phyloP scores from a whole-genome alignment of 2,329 filamentous ascomycete species.

The Lachnellula arida region DNA sequence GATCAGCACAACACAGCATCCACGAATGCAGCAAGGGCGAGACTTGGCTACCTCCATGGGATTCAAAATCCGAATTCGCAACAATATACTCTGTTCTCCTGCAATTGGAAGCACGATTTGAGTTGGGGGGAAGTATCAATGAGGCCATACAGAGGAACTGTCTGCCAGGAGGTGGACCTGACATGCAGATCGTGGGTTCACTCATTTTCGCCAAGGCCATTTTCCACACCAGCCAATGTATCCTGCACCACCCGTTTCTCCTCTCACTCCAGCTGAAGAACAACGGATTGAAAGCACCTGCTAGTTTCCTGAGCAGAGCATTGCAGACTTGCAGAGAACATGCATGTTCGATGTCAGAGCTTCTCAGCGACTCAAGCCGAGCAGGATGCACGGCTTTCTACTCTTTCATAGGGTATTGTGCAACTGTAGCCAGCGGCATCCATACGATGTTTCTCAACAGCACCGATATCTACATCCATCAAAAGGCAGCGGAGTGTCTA shows the following conservation, averaged over 20 bases:
- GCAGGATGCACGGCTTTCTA: slow-evolving; percentile 18
- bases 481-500: too few relatives aligned
- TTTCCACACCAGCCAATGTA: slow-evolving; percentile 29
- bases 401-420: slow-evolving; percentile 33
- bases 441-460: slow-evolving; percentile 3
- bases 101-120: slow-evolving; percentile 31
- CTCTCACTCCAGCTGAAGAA: slow-evolving; percentile 25
- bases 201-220: slow-evolving; percentile 32
- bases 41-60: slow-evolving; percentile 32
- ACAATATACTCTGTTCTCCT: slow-evolving; percentile 31
- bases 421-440: slow-evolving; percentile 20
- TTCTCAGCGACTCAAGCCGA: slow-evolving; percentile 23
- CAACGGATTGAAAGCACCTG: slow-evolving; percentile 21
- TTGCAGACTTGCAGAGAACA: slow-evolving; percentile 29
- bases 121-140: slow-evolving; percentile 23
- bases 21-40: slow-evolving; percentile 13
- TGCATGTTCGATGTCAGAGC: slow-evolving; percentile 28
- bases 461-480: too few relatives aligned
- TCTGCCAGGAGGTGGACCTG: slow-evolving; percentile 8
- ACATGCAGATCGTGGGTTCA: slow-evolving; percentile 26
- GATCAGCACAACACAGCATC: slow-evolving; percentile 30
- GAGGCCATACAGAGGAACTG: slow-evolving; percentile 9
- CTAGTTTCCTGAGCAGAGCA: slow-evolving; percentile 29
- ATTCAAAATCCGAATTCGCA: slow-evolving; percentile 30
- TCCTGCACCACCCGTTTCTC: slow-evolving; percentile 36